Conservation (phyloP, 2,329 filamentous ascomycete genomes). For the Cytospora chrysosperma region DNA sequence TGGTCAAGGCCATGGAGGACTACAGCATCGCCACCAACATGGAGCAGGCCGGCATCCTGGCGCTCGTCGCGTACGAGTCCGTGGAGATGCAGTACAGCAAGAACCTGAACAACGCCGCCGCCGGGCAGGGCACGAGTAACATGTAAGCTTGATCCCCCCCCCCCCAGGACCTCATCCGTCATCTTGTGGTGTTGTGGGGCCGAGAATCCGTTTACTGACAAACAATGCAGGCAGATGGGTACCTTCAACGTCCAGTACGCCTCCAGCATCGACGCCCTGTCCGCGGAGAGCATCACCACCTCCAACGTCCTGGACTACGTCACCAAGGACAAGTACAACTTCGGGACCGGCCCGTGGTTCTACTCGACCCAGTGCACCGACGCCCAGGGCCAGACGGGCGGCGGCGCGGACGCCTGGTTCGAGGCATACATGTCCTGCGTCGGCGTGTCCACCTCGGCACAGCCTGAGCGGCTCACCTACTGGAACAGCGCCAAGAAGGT, state of each 20-base stretch:
- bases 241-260: constrained; percentile 49
- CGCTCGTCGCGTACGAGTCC: constrained; percentile 71
- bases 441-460: constrained; percentile 31
- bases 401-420: constrained; percentile 43
- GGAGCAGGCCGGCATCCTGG: constrained; percentile 68
- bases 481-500: constrained; percentile 48
- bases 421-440: constrained; percentile 49
- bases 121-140: constrained; percentile 59
- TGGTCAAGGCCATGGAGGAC: constrained; percentile 55
- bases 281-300: constrained; percentile 32
- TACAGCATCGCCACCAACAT: constrained; percentile 55
- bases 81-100: constrained; percentile 68
- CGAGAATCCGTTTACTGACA: too few species aligned
- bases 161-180: too few species aligned
- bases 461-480: constrained; percentile 38
- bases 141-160: constrained; percentile 26
- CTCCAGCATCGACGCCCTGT: constrained; percentile 40
- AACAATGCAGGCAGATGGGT: constrained; percentile 30
- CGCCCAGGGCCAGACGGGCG: constrained; percentile 36
- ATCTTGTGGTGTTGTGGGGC: too few species aligned
- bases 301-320: constrained; percentile 45
- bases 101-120: constrained; percentile 54
- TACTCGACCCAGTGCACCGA: constrained; percentile 43
- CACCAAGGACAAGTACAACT: constrained; percentile 51
- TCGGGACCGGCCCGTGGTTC: constrained; percentile 54